Evolutionary conservation across 2,329 filamentous ascomycete genomes (phyloP).

Genomic region (Botrytis elliptica): DNA sequence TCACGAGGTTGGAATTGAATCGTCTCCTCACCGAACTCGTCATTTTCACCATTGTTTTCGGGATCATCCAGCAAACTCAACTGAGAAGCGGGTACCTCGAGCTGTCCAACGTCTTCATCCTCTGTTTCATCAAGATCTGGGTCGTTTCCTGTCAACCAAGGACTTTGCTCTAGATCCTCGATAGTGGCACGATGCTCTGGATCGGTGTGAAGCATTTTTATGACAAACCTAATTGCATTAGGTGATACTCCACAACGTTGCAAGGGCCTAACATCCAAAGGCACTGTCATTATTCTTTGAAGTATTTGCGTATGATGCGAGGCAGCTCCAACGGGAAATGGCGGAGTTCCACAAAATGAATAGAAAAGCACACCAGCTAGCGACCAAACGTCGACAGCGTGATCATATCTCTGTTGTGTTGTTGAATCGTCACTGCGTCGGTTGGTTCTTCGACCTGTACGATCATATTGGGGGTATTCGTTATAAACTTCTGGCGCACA

Average conservation of each 20-base stretch:
- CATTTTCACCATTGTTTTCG: conserved; percentile 19
- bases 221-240: conserved; percentile 70
- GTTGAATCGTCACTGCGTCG: conserved; percentile 35
- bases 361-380: conserved; percentile 90
- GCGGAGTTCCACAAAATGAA: conserved; percentile 73
- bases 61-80: conserved; percentile 32
- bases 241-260: conserved; percentile 58
- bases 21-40: conserved; percentile 29
- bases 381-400: conserved; percentile 95
- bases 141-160: conserved; percentile 60
- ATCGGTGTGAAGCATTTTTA: conserved; percentile 76
- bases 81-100: conserved; percentile 37
- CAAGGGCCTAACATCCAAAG: conserved; percentile 66
- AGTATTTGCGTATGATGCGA: conserved; percentile 73
- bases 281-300: conserved; percentile 78
- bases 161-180: conserved; percentile 64
- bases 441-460: conserved; percentile 56
- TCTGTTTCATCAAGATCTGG: conserved; percentile 33
- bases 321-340: conserved; percentile 77
- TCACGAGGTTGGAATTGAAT: conserved; percentile 32
- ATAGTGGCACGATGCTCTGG: conserved; percentile 76
- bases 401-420: conserved; percentile 69
- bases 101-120: conserved; percentile 30
- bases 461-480: conserved; percentile 66
- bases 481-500: conserved; percentile 97